Conservation (phyloP, 2,329 filamentous ascomycete species). For the Colletotrichum eremochloae region DNA sequence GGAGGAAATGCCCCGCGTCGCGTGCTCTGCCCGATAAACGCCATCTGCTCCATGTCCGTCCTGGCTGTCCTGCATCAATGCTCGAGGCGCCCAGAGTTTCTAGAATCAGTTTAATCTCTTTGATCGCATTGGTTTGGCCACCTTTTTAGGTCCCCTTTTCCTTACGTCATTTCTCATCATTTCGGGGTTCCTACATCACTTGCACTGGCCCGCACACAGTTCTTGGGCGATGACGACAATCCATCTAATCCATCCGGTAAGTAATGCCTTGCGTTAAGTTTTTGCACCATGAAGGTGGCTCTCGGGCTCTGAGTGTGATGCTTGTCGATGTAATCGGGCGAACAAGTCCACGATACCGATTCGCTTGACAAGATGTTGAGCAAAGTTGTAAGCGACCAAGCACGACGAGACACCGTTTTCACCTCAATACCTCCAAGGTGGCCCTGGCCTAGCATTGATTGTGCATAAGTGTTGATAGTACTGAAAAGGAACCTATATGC, state of each 20-base stretch:
- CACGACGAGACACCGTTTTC: not conserved
- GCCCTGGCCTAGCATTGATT: not conserved
- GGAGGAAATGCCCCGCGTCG: constrained; percentile 33
- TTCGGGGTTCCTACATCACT: not conserved
- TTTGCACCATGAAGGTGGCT: not conserved
- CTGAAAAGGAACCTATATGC: not conserved
- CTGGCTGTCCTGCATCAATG: too few relatives aligned
- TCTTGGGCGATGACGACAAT: not conserved
- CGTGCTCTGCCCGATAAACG: constrained; percentile 6
- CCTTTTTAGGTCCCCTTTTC: not conserved
- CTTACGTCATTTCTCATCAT: not conserved
- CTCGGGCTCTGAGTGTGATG: not conserved
- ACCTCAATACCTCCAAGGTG: too few relatives aligned
- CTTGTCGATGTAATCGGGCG: not conserved
- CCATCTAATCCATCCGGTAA: not conserved
- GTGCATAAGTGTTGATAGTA: not conserved
- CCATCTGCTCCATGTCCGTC: not conserved
- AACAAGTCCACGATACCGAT: not conserved
- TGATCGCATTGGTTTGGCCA: not conserved
- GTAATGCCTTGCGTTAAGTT: not conserved
- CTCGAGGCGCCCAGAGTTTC: not conserved
- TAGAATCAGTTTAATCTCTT: not conserved
- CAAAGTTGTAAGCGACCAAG: not conserved
- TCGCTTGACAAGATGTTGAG: not conserved
- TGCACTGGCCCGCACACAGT: not conserved